Conservation (phyloP, 352 stramenopile genomes). For the Peronospora belbahrii region DNA sequence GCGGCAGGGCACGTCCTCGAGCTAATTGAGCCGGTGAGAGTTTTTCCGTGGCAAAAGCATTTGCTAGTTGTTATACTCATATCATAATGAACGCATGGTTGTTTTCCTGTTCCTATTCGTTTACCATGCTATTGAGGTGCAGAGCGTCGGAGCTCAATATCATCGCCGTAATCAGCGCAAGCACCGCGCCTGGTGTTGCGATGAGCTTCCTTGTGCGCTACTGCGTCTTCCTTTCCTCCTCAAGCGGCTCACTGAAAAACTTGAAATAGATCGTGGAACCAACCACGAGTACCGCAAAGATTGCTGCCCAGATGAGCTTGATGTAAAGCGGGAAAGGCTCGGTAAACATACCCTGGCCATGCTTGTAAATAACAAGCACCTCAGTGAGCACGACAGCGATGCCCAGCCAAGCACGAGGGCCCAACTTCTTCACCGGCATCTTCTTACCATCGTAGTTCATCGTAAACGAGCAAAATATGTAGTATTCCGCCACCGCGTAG, state of each 20-base stretch:
- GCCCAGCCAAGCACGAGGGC: conserved; percentile 73
- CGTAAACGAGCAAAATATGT: conserved; percentile 86
- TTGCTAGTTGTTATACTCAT: conserved; percentile 20
- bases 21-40: conserved; percentile 1
- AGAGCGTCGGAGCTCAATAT: too few relatives aligned
- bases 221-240: conserved; percentile 31
- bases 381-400: conserved; percentile 72
- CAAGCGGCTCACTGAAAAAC: conserved; percentile 48
- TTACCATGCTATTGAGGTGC: background rate
- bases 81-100: conserved; percentile 19
- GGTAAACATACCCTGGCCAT: conserved; percentile 84
- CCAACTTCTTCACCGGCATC: conserved; percentile 72
- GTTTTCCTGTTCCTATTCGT: conserved; percentile 8
- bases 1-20: conserved; percentile 9
- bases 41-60: conserved; percentile 10
- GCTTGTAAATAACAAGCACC: conserved; percentile 77
- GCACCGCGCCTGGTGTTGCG: conserved; percentile 8
- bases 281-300: conserved; percentile 63
- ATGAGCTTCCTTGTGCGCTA: too few relatives aligned
- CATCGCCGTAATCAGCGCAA: background rate
- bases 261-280: conserved; percentile 83
- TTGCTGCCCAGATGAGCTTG: conserved; percentile 73
- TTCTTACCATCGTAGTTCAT: conserved; percentile 49
- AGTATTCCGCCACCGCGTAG: conserved; percentile 85
- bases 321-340: conserved; percentile 72